These are phyloP conservation scores for Dryadomyces quercivorus DNA, from an alignment of 2,329 filamentous ascomycete genomes.

Conservation along the genomic window DNA sequence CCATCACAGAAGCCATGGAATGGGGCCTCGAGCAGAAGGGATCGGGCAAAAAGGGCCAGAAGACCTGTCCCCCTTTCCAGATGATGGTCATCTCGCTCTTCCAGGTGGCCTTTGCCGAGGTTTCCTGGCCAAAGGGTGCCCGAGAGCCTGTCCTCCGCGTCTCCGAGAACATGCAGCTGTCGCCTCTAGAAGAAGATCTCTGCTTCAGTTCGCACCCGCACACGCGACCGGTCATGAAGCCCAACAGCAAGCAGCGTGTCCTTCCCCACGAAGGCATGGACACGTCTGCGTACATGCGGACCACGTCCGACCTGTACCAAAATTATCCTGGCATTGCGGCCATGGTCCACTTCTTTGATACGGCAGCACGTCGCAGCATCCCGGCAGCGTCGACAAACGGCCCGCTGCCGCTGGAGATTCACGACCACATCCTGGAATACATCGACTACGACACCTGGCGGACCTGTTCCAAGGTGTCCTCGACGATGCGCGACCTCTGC, in stretches of 20 bases:
- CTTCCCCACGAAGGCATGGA: not conserved
- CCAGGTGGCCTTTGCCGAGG: constrained; percentile 1
- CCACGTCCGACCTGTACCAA: not conserved
- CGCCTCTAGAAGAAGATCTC: not conserved
- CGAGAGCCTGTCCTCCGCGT: not conserved
- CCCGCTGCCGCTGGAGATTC: constrained; percentile 2
- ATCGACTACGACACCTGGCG: constrained; percentile 5
- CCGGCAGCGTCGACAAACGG: not conserved
- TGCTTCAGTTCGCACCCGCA: constrained; percentile 3
- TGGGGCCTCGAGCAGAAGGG: constrained; percentile 1
- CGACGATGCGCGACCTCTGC: not conserved
- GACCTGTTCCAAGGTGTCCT: constrained; percentile 2
- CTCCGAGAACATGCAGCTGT: not conserved
- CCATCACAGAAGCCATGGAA: not conserved
- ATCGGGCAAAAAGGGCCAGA: not conserved
- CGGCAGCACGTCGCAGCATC: not conserved
- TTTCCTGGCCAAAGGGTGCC: not conserved
- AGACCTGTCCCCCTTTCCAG: not conserved
- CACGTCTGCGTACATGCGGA: not conserved
- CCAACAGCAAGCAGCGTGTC: too few relatives aligned
- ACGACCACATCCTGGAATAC: not conserved
- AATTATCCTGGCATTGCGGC: not conserved
- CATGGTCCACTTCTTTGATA: constrained; percentile 2
- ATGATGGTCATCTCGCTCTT: constrained; percentile 4
- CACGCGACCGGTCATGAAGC: not conserved